Evolutionary conservation across 2,329 filamentous ascomycete species (phyloP).

Genomic region (Epichloe typhina): DNA sequence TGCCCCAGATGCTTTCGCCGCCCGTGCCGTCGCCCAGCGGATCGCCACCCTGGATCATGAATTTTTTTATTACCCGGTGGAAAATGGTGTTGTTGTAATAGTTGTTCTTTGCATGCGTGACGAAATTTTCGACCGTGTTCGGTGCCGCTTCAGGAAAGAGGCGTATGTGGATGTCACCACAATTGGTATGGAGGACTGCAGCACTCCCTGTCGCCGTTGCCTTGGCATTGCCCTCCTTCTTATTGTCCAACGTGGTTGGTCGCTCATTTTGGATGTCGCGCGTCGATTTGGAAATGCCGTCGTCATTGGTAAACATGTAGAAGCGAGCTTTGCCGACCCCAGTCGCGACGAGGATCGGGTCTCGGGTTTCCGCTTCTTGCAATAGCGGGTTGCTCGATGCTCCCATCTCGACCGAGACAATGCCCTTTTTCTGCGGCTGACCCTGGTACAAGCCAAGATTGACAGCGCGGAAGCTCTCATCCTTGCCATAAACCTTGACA

Average conservation of each 20-base stretch:
- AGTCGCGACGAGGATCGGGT: slow-evolving; percentile 78
- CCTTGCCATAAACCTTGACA: slow-evolving; percentile 78
- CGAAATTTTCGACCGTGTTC: slow-evolving; percentile 94
- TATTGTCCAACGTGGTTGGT: slow-evolving; percentile 51
- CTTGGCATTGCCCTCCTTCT: slow-evolving; percentile 40
- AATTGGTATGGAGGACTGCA: slow-evolving; percentile 81
- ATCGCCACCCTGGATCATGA: slow-evolving; percentile 98
- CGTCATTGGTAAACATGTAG: slow-evolving; percentile 95
- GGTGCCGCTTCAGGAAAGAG: slow-evolving; percentile 89
- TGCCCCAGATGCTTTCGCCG: slow-evolving; percentile 82
- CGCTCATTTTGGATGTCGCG: slow-evolving; percentile 94
- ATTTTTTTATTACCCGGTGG: slow-evolving; percentile 92
- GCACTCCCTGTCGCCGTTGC: slow-evolving; percentile 60
- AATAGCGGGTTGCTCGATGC: slow-evolving; percentile 87
- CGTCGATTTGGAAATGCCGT: slow-evolving; percentile 66
- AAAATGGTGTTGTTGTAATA: slow-evolving; percentile 99
- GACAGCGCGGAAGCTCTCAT: slow-evolving; percentile 75
- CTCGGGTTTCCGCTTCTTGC: slow-evolving; percentile 78
- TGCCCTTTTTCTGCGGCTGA: slow-evolving; percentile 81
- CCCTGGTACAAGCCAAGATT: slow-evolving; percentile 87
- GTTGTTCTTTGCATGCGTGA: slow-evolving; percentile 73
- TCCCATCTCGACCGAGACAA: slow-evolving; percentile 94
- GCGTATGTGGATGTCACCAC: slow-evolving; percentile 86
- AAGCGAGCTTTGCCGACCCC: slow-evolving; percentile 82
- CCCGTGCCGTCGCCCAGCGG: slow-evolving; percentile 84